These are phyloP conservation scores for Mesostigma viride DNA, from an alignment of 139 green algal genomes.

Conservation along the genomic window DNA sequence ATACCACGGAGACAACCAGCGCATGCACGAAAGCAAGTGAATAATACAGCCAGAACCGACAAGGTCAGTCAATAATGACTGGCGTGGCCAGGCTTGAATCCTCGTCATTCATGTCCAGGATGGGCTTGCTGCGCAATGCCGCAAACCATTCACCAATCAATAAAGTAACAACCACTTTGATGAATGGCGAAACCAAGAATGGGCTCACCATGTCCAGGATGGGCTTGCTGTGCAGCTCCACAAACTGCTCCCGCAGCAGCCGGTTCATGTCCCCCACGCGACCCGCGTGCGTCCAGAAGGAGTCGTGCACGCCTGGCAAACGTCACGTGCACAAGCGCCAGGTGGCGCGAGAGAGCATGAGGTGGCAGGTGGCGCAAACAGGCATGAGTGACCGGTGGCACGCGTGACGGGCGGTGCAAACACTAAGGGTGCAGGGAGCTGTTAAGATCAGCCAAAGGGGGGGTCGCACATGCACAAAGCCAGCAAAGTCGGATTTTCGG, in stretches of 20 bases:
- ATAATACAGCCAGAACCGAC: too few relatives aligned
- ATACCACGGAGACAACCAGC: too few relatives aligned
- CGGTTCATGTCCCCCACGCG: slow-evolving; percentile 59
- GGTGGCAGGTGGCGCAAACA: too few relatives aligned
- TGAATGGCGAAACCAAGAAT: background rate
- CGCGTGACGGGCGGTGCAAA: too few relatives aligned
- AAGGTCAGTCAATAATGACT: background rate
- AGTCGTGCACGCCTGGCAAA: slow-evolving; percentile 86
- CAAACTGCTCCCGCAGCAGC: slow-evolving; percentile 74
- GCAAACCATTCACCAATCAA: background rate
- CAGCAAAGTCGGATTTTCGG: too few relatives aligned
- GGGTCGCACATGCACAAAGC: too few relatives aligned
- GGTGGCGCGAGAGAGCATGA: too few relatives aligned
- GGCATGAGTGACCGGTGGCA: too few relatives aligned
- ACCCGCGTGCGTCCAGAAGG: slow-evolving; percentile 93
- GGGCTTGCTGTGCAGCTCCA: slow-evolving; percentile 67
- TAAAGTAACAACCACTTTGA: background rate
- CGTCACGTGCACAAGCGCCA: too few relatives aligned
- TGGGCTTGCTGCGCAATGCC: background rate
- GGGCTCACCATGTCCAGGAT: slow-evolving; percentile 63
- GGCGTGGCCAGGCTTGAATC: background rate
- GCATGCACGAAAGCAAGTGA: too few relatives aligned
- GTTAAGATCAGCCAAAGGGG: too few relatives aligned
- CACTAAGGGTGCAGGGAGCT: too few relatives aligned
- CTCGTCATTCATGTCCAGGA: background rate